These are phyloP conservation scores for Lentinula novae-zelandiae DNA, from an alignment of 1,284 basidiomycete genomes.

Conservation along the genomic window DNA sequence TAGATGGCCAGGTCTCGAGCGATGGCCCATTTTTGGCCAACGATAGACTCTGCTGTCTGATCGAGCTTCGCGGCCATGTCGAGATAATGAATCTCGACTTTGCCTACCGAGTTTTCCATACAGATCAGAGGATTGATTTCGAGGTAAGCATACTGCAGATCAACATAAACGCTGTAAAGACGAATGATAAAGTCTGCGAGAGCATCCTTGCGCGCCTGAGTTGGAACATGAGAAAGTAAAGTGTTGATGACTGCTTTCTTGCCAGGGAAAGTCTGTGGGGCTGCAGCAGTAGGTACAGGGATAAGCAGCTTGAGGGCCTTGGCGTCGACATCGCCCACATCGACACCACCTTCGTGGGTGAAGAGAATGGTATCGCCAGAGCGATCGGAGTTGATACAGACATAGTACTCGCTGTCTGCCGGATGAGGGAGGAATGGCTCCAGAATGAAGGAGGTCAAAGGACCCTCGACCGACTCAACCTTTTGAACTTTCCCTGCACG, in stretches of 20 bases:
- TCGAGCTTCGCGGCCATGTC: slow-evolving; percentile 99
- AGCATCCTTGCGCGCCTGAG: slow-evolving; percentile 68
- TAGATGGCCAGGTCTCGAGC: slow-evolving; percentile 87
- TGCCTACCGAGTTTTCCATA: slow-evolving; percentile 57
- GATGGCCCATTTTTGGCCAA: slow-evolving; percentile 98
- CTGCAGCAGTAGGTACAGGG: slow-evolving; percentile 48
- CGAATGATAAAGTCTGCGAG: slow-evolving; percentile 93
- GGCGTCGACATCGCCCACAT: slow-evolving; percentile 97
- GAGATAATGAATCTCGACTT: slow-evolving; percentile 90
- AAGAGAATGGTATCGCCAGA: slow-evolving; percentile 97
- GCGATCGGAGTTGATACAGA: slow-evolving; percentile 95
- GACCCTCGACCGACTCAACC: slow-evolving; percentile 93
- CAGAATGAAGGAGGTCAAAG: slow-evolving; percentile 96
- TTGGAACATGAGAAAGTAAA: slow-evolving; percentile 79
- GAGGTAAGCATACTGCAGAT: slow-evolving; percentile 97
- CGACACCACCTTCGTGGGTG: slow-evolving; percentile 98
- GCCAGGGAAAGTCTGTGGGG: slow-evolving; percentile 65
- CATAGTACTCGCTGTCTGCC: slow-evolving; percentile 94
- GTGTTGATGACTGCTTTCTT: slow-evolving; percentile 72
- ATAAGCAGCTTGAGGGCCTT: slow-evolving; percentile 92
- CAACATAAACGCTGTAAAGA: slow-evolving; percentile 96
- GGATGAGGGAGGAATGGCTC: slow-evolving; percentile 98
- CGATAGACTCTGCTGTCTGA: slow-evolving; percentile 97
- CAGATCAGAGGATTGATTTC: slow-evolving; percentile 99
- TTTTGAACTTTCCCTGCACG: slow-evolving; percentile 93